Evolutionary conservation across 352 stramenopile species (phyloP), one percentile per base, ranked within the genome.

Genomic region (Elongisporangium anandrum): DNA sequence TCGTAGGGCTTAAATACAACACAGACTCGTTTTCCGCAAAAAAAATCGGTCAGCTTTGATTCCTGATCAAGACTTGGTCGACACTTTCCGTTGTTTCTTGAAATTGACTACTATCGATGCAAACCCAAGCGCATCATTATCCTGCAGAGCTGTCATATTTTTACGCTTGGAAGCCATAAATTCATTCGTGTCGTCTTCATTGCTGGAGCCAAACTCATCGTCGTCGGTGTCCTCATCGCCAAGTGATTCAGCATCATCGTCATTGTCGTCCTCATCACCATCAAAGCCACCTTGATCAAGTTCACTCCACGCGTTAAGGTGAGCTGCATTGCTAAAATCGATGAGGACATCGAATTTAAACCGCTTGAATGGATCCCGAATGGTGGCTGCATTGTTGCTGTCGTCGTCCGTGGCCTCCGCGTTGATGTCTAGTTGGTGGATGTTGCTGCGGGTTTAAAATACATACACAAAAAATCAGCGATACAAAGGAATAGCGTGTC

Each of bases 11-110:
- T 41, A 41, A 4, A 15, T 15, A 41, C 29, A 15, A 41, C 29
- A 41, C 6, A 6, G 21, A 48, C 13, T 51, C 7, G 47, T 20
- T 51, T 20, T 21, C 16, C 45, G 19, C 45, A 21, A 50, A 20
- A 20, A 59, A 56, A 56, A 48, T 38, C 23, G n/a, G 38, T 50
- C 63, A 26, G 24, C 24, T 34, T 7, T 34, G 4, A 8, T 9
- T 41, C 9, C 13, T 15, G 29, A 41, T 41, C 29, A 41, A 15
- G 29, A 52, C 57, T 74, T 64, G 2, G 52, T 55, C 55, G 23
- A 41, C 17, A 38, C 45, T 54, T 70, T 65, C 26, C 75, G 81
- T 41, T 85, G 74, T 20, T 72, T 81, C 57, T 81, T 81, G 45
- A 69, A 70, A 55, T 75, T 78, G 54, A 70, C 54, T 9, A 73